These are phyloP conservation scores for Chrysanthemum makinoi DNA, from an alignment of 129 eudicot genomes.

Conservation along the genomic window DNA sequence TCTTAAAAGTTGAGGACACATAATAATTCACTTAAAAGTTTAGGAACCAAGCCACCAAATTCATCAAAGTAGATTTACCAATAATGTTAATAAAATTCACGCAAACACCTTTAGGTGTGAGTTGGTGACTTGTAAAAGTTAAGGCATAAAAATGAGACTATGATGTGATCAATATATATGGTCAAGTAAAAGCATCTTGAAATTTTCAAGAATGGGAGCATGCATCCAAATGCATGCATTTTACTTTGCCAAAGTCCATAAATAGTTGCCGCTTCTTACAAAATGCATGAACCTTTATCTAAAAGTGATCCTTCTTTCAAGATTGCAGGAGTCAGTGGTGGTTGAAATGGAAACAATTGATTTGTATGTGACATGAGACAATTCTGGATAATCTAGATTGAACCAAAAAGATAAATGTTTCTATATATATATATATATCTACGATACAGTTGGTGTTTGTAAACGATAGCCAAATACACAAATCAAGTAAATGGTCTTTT, in stretches of 20 bases:
- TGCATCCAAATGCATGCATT: constrained; percentile 22
- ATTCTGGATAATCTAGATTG: constrained; percentile 11
- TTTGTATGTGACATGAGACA: constrained; percentile 9
- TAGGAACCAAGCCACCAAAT: too few species aligned
- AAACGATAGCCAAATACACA: too few species aligned
- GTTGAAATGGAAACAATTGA: constrained; percentile 4
- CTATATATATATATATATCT: too few species aligned
- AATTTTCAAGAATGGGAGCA: constrained; percentile 8
- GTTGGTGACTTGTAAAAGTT: neutral
- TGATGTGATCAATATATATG: neutral
- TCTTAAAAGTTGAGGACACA: too few species aligned
- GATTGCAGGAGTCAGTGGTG: neutral
- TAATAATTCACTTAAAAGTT: too few species aligned
- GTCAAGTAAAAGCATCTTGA: neutral
- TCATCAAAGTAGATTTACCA: too few species aligned
- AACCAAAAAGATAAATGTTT: neutral
- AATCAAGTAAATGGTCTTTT: too few species aligned
- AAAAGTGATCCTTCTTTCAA: constrained; percentile 1
- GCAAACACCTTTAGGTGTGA: neutral
- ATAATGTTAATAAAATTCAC: too few species aligned
- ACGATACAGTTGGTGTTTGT: neutral
- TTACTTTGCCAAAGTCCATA: constrained; percentile 5
- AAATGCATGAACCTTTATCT: constrained; percentile 26
- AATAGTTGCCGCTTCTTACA: neutral
- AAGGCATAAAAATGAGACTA: neutral